Base-by-base conservation (phyloP, 352 stramenopile species). In the Phytophthora europaea region DNA sequence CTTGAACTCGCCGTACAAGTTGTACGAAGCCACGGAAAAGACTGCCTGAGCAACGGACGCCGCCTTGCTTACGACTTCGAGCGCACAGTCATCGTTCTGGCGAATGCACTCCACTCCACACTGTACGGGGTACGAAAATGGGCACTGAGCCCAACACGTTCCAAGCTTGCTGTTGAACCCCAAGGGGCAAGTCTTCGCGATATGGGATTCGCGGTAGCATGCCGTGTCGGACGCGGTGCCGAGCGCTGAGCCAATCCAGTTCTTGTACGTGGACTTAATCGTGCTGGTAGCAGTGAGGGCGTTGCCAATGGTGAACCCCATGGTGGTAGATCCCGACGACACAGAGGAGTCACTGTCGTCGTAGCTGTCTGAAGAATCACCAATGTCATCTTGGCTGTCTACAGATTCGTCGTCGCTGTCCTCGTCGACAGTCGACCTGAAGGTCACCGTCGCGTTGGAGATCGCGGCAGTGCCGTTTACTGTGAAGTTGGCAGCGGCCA, bases 81-180 rank as follows among this genome's bases (percentile, higher is more conserved):
- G 61, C 10, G 57, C 67, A 36, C 80, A 87, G 59, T 85, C 72
- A n/a, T 78, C 73, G 15, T 80, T 85, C 60, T 87, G 80, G 9
- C 77, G 75, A 22, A 87, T 75, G 31, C 80, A 87, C 53, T 85
- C 78, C 45, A 83, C 67, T 55, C 77, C 80, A 62, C 80, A 87
- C 43, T 78, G 34, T 0, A 87, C 75, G 0, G 80, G 78, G 34
- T 76, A 87, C 3, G 70, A 45, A 45, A 72, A 66, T 22, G 80
- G 77, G 23, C 80, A 87, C 38, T 84, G 63, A 15, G 77, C 67
- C 79, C 79, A 86, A 51, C 76, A 86, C 36, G 62, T 82, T 57
- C 65, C 76, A 52, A 80, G 51, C 22, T 77, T 78, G 9, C 54
- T 20, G 23, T 82, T 61, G 58, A 65, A 85, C 22, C 76, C 76